Conservation (phyloP, 2,329 filamentous ascomycete genomes). For the Calcarisporium arbuscula region DNA sequence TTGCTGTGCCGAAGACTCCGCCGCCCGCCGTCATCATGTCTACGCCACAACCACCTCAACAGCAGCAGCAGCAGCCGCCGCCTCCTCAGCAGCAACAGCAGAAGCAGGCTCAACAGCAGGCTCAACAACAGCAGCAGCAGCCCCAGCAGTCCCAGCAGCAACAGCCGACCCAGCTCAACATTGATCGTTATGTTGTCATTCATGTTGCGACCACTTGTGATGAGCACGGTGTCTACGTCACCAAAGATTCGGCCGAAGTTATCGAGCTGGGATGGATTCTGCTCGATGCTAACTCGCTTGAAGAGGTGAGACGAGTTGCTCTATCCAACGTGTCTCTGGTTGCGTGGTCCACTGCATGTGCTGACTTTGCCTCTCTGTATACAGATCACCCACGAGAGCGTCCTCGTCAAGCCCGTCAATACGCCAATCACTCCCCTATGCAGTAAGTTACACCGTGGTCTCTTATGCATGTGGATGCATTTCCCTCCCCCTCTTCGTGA, state of each 20-base stretch:
- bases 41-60: slow-evolving; percentile 42
- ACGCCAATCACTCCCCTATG: slow-evolving; percentile 97
- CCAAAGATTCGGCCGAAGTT: slow-evolving; percentile 97
- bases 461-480: slow-evolving; percentile 12
- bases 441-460: slow-evolving; percentile 62
- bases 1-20: too few relatives aligned
- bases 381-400: slow-evolving; percentile 89
- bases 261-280: slow-evolving; percentile 99
- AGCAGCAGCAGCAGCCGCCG: too few relatives aligned
- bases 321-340: background rate
- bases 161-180: slow-evolving; percentile 53
- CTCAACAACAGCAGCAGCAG: too few relatives aligned
- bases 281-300: slow-evolving; percentile 81
- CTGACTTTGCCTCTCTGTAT: slow-evolving; percentile 10
- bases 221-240: slow-evolving; percentile 98
- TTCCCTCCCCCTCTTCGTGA: slow-evolving; percentile 3
- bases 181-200: slow-evolving; percentile 96
- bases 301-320: slow-evolving; percentile 62
- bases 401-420: slow-evolving; percentile 97
- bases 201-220: slow-evolving; percentile 98
- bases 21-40: slow-evolving; percentile 27
- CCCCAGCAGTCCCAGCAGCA: too few relatives aligned
- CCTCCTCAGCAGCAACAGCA: too few relatives aligned
- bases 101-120: too few relatives aligned
- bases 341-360: slow-evolving; percentile 6